phyloP scores from a whole-genome alignment of 2,329 filamentous ascomycete genomes.

The Epichloe typhina region DNA sequence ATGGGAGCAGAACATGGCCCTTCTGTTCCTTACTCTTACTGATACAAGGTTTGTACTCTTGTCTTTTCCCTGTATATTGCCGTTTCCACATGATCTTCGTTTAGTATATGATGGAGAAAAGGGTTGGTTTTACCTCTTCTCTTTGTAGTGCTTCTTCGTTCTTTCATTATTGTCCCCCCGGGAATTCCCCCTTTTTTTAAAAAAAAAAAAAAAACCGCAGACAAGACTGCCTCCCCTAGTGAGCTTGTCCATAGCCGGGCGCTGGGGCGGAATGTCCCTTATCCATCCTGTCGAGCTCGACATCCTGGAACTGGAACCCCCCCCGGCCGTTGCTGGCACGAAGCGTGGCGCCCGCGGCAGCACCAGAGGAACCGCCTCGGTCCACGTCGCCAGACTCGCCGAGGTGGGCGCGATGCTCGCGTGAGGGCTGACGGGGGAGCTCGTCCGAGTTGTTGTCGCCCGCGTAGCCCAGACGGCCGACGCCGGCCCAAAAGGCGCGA shows the following conservation, averaged over 20 bases:
- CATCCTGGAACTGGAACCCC: slow-evolving; percentile 16
- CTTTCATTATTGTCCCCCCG: too few species aligned
- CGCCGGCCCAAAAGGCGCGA: slow-evolving; percentile 66
- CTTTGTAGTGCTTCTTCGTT: too few species aligned
- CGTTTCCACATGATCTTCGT: too few species aligned
- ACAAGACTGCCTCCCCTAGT: background rate
- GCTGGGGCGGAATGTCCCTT: background rate
- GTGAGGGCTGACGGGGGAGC: slow-evolving; percentile 8
- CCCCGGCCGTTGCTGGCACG: background rate
- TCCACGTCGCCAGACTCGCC: slow-evolving; percentile 15
- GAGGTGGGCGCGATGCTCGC: slow-evolving; percentile 12
- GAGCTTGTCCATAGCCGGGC: background rate
- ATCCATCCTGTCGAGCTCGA: slow-evolving; percentile 17
- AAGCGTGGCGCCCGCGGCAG: background rate
- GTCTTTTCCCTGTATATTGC: too few species aligned
- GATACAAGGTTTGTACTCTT: too few species aligned
- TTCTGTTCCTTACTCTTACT: too few species aligned
- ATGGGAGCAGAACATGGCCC: too few species aligned
- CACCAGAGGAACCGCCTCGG: background rate
- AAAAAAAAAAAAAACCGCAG: too few species aligned
- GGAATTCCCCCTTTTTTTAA: too few species aligned
- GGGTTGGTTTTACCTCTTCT: too few species aligned
- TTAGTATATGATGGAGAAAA: too few species aligned
- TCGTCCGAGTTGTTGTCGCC: slow-evolving; percentile 26
- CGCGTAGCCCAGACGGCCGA: slow-evolving; percentile 47